Percentiles rank a stretch among this genome's conserved stretches.
These are phyloP conservation scores for Cucumis cinereus DNA, from an alignment of 306 rosid species.

Conservation along the genomic window DNA sequence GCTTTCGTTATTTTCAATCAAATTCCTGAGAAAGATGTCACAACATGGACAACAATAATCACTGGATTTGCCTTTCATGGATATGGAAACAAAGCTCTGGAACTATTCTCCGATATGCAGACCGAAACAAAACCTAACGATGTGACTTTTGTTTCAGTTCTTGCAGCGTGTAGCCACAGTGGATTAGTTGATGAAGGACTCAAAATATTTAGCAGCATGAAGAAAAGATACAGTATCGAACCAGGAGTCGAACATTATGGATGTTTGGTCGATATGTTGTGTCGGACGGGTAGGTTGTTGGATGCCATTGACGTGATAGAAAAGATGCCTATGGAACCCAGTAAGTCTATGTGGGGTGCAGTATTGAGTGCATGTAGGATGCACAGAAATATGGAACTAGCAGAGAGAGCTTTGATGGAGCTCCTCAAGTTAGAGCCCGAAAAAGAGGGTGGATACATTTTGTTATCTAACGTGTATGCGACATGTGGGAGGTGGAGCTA, in stretches of 20 bases:
- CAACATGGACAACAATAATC: conserved; percentile 44
- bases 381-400: conserved; percentile 27
- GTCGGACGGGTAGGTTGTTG: conserved; percentile 28
- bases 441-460: conserved; percentile 36
- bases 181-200: conserved; percentile 46
- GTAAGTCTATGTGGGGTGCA: conserved; percentile 39
- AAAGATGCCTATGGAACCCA: conserved; percentile 39
- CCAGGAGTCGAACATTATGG: conserved; percentile 45
- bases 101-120: conserved; percentile 35
- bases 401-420: conserved; percentile 34
- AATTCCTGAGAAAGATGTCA: conserved; percentile 24
- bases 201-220: conserved; percentile 25
- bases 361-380: conserved; percentile 42
- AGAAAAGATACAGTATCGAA: conserved; percentile 17
- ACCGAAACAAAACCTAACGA: conserved; percentile 19
- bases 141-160: conserved; percentile 36
- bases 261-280: conserved; percentile 42
- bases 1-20: conserved; percentile 32
- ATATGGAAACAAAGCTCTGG: conserved; percentile 30
- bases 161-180: conserved; percentile 41
- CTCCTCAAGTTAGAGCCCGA: conserved; percentile 34
- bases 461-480: conserved; percentile 42
- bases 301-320: conserved; percentile 30
- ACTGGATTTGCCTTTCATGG: conserved; percentile 48
- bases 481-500: conserved; percentile 33